These are phyloP conservation scores for Coccomyxa sp. DNA, from an alignment of 139 green algal species.

Conservation along the genomic window DNA sequence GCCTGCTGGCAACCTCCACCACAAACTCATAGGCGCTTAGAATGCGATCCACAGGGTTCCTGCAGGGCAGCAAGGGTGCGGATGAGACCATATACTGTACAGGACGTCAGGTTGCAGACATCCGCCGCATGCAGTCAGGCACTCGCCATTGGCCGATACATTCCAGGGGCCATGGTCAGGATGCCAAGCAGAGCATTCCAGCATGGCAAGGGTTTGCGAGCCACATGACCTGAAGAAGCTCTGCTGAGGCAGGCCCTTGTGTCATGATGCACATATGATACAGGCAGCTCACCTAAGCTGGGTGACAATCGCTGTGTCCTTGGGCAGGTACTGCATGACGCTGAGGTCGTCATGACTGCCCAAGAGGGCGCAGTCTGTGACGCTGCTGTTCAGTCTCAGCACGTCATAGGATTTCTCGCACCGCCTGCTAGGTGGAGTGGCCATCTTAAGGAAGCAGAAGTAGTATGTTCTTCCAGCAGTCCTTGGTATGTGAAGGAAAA, in stretches of 20 bases:
- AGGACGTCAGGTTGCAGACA: too few relatives aligned
- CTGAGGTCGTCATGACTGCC: conserved; percentile 87
- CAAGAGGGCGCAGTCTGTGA: conserved; percentile 67
- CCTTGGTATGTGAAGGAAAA: conserved; percentile 92
- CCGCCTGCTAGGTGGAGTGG: conserved; percentile 33
- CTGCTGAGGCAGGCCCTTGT: neutral
- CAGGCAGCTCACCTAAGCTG: conserved; percentile 39
- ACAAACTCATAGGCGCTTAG: conserved; percentile 90
- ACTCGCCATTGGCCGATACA: too few relatives aligned
- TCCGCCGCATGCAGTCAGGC: conserved; percentile 63
- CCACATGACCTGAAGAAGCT: neutral
- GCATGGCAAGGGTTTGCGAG: neutral
- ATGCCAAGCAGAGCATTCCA: too few relatives aligned
- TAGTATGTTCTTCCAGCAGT: conserved; percentile 88
- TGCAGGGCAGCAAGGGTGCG: conserved; percentile 34
- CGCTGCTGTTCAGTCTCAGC: conserved; percentile 60
- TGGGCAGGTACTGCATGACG: conserved; percentile 54
- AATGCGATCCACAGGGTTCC: conserved; percentile 78
- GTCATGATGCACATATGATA: neutral
- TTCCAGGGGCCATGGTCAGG: too few relatives aligned
- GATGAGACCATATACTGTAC: too few relatives aligned
- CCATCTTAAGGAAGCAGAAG: conserved; percentile 76
- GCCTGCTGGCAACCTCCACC: conserved; percentile 46
- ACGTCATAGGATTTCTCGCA: conserved; percentile 84
- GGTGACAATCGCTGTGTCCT: conserved; percentile 30